Conservation (phyloP, 139 green algal genomes). For the Micractinium sp. region DNA sequence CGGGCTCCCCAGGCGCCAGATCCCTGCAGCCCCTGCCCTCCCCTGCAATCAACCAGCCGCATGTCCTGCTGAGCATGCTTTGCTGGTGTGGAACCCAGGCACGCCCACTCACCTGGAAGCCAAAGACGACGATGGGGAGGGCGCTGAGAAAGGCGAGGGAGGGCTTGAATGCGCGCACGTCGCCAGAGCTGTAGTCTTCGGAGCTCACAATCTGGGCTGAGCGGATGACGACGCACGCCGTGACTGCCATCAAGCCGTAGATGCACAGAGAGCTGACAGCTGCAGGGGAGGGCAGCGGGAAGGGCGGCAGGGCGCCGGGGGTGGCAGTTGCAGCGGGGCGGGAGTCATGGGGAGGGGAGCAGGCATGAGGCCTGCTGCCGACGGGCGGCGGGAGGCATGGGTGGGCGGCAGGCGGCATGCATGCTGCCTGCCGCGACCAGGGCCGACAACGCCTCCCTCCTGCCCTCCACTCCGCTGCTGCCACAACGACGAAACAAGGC, state of each 20-base stretch:
- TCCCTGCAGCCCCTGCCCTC: too few species aligned
- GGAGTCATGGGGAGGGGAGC: not conserved
- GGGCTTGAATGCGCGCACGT: slow-evolving; percentile 45
- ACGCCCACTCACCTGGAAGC: slow-evolving; percentile 47
- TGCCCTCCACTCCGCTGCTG: not conserved
- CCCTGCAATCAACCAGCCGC: too few species aligned
- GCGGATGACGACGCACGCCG: slow-evolving; percentile 48
- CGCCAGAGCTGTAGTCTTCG: not conserved
- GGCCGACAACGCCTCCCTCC: too few species aligned
- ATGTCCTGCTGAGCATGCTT: not conserved
- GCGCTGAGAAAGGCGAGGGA: slow-evolving; percentile 34
- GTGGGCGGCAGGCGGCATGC: too few species aligned
- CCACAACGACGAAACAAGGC: not conserved
- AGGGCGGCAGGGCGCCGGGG: too few species aligned
- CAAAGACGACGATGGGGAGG: slow-evolving; percentile 77
- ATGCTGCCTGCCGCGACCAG: too few species aligned
- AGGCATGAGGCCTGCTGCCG: not conserved
- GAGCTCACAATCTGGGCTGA: slow-evolving; percentile 32
- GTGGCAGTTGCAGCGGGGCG: too few species aligned
- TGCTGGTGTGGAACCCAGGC: not conserved
- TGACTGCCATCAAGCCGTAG: slow-evolving; percentile 29
- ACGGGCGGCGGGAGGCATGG: too few species aligned
- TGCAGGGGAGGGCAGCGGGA: not conserved
- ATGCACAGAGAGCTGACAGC: slow-evolving; percentile 49
- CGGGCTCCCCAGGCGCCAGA: too few species aligned